Base-by-base conservation (phyloP, 371 early-diverging fungal genomes). In the Capillidium rhysosporum region DNA sequence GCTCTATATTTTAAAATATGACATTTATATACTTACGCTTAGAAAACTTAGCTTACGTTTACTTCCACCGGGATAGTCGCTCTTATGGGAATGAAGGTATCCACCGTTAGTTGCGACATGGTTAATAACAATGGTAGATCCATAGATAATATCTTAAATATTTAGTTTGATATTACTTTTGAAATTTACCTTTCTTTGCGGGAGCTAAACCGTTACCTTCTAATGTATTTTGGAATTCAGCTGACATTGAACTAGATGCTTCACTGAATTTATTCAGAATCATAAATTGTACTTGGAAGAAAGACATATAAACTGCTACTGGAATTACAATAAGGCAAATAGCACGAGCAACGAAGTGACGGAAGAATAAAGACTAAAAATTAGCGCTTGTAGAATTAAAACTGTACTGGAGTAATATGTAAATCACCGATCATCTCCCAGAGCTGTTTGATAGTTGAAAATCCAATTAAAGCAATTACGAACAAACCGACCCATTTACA, bases 401-500 rank as follows among this genome's bases (percentile, higher is more conserved):
- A 10, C 12, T n/a, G 29, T 52, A 52, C 55, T 52, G 70, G 70
- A 26, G 77, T 55, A 8, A 80, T 64, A 25, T 70, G 62, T 5
- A 75, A 59, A 65, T 82, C 75, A 23, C 86, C 87, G 54, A 89
- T 68, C 20, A 89, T 63, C 29, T 78, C 65, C 97, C 97, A 97
- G 14, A 96, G 69, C 38, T 92, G 88, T n/a, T 75, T 65, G 40
- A 89, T 48, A 0, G 87, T 84, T 9, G 88, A 86, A 16, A 89
- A 64, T 0, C 93, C 93, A 51, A 97, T 68, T 1, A 82, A 67
- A 1, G 82, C 86, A 55, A 94, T 74, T 1, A 81, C 81, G 52
- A 97, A 89, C 25, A 95, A 65, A 1, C 92, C 97, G 30, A 92
- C 90, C 86, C 90, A 87, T 65, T 94, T 93, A 60, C 82, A 71